Evolutionary conservation across 2,329 filamentous ascomycete genomes (phyloP).

Genomic region (Fusarium buharicum): DNA sequence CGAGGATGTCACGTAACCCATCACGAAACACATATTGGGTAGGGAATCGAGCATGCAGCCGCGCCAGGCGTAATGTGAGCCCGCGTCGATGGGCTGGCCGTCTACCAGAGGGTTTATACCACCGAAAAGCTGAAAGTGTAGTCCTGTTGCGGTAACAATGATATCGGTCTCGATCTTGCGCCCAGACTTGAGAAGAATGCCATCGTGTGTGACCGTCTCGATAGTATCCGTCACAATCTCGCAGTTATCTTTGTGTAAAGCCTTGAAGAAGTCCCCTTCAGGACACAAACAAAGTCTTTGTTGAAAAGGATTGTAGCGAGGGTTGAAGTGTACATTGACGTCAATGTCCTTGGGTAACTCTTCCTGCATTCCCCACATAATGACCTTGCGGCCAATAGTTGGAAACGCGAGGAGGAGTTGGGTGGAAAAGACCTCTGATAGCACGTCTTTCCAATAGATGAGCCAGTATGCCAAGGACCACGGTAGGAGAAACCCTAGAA

Average conservation of each 20-base stretch:
- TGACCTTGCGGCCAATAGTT: constrained; percentile 43
- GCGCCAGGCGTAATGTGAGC: constrained; percentile 69
- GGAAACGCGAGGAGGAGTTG: constrained; percentile 46
- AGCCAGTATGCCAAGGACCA: constrained; percentile 57
- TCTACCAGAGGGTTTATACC: constrained; percentile 65
- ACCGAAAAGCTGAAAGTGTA: constrained; percentile 68
- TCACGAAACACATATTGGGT: constrained; percentile 69
- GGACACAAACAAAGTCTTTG: constrained; percentile 78
- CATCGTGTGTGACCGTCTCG: constrained; percentile 58
- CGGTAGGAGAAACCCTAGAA: constrained; percentile 59
- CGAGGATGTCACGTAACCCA: constrained; percentile 72
- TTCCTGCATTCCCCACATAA: constrained; percentile 56
- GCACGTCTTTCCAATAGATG: constrained; percentile 60
- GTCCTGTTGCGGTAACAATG: constrained; percentile 75
- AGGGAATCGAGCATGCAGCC: constrained; percentile 73
- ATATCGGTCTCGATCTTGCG: constrained; percentile 69
- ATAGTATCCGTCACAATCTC: constrained; percentile 64
- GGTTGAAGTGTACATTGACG: constrained; percentile 71
- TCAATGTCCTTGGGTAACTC: constrained; percentile 65
- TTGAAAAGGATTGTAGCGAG: constrained; percentile 73
- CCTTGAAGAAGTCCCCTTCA: constrained; percentile 66
- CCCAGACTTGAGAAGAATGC: constrained; percentile 60
- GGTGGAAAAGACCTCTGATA: constrained; percentile 58
- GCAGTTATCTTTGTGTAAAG: constrained; percentile 57
- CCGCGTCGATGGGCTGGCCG: constrained; percentile 58